These are phyloP conservation scores for Ceraceosorus guamensis DNA, from an alignment of 1,284 basidiomycete species.

Conservation along the genomic window DNA sequence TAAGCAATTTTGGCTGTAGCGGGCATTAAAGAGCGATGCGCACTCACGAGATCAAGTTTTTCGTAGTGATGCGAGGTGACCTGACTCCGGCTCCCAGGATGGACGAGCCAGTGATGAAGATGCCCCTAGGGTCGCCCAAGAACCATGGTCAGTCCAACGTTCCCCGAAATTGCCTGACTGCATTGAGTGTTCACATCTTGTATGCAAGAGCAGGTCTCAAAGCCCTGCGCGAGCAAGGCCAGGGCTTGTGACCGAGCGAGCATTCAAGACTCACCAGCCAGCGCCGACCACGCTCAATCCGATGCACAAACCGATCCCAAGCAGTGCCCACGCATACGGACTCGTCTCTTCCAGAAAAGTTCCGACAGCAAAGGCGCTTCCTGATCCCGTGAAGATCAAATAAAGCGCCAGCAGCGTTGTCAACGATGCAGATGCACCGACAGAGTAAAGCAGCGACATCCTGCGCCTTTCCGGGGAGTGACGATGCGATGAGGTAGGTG, in stretches of 20 bases:
- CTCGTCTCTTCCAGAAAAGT: slow-evolving; percentile 81
- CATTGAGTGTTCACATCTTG: not conserved
- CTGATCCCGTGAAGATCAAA: slow-evolving; percentile 2
- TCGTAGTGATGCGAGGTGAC: slow-evolving; percentile 87
- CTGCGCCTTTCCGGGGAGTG: no score
- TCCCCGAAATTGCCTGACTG: not conserved
- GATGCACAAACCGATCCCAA: slow-evolving; percentile 85
- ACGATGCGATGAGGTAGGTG: no score
- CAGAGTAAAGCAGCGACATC: no score
- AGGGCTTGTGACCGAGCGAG: no score
- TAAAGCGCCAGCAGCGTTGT: not conserved
- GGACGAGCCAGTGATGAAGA: slow-evolving; percentile 89
- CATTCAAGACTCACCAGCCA: slow-evolving; percentile 73
- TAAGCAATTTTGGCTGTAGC: not conserved
- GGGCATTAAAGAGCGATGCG: not conserved
- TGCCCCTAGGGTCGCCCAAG: slow-evolving; percentile 67
- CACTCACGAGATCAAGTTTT: slow-evolving; percentile 87
- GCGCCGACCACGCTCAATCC: slow-evolving; percentile 89
- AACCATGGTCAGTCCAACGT: not conserved
- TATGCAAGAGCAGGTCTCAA: no score
- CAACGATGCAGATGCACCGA: no score
- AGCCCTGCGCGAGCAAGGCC: no score
- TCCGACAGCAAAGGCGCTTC: slow-evolving; percentile 10
- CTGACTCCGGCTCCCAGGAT: slow-evolving; percentile 93
- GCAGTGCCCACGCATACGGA: slow-evolving; percentile 85